Evolutionary conservation across 192 early-diverging fungal genomes (phyloP).

Genomic region (Coemansia sp.): DNA sequence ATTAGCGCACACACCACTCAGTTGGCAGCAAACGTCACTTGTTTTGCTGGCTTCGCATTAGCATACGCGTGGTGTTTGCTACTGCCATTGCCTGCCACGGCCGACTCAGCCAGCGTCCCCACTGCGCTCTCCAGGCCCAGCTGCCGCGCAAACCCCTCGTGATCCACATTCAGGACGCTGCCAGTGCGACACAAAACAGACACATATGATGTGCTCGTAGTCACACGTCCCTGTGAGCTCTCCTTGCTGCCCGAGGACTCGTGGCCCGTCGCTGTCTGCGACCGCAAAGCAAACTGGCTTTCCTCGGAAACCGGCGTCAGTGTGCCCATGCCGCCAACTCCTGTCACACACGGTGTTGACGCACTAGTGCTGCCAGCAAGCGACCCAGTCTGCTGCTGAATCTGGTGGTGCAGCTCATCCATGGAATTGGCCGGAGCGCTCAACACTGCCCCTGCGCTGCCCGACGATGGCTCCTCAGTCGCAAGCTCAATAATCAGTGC

Average conservation of each 20-base stretch:
- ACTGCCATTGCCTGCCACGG: not conserved
- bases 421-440: conserved; percentile 4
- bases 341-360: conserved; percentile 25
- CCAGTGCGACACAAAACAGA: conserved; percentile 17
- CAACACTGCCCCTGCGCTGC: not conserved
- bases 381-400: conserved; percentile 5
- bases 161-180: not conserved
- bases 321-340: conserved; percentile 4
- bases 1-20: not conserved
- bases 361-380: not conserved
- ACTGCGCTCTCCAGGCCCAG: conserved; percentile 4
- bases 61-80: not conserved
- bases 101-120: conserved; percentile 5
- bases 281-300: conserved; percentile 16
- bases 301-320: conserved; percentile 44
- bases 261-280: conserved; percentile 24
- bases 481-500: conserved; percentile 33
- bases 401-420: conserved; percentile 30
- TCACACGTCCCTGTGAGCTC: not conserved
- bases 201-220: conserved; percentile 19
- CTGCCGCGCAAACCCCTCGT: not conserved
- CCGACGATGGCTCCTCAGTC: not conserved
- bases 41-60: conserved; percentile 24
- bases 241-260: conserved; percentile 13
- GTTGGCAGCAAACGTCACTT: conserved; percentile 41